These are phyloP conservation scores for Globisporangium sylvaticum DNA, from an alignment of 352 stramenopile species.

Conservation along the genomic window DNA sequence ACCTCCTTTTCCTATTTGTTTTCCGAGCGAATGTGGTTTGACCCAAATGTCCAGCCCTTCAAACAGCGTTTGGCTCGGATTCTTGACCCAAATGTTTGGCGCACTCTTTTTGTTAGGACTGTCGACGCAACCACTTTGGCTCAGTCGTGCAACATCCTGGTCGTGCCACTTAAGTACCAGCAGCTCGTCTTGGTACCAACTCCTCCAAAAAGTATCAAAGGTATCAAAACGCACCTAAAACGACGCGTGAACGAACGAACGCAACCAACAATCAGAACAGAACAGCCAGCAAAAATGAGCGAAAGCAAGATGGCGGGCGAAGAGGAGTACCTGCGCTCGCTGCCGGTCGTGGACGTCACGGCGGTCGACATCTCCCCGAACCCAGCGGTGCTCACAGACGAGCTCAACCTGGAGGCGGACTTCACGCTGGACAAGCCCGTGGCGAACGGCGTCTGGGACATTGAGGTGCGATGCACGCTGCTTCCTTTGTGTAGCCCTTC, in stretches of 20 bases:
- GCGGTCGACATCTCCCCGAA: constrained; percentile 84
- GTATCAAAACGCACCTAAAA: background rate
- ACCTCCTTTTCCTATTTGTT: no score
- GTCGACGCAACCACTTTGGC: no score
- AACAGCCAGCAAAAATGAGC: constrained; percentile 44
- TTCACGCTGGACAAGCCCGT: constrained; percentile 70
- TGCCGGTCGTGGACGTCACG: constrained; percentile 58
- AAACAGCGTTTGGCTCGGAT: no score
- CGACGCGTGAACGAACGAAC: background rate
- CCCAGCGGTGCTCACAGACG: constrained; percentile 62
- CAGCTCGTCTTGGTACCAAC: no score
- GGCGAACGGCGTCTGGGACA: constrained; percentile 63
- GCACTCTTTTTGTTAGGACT: no score
- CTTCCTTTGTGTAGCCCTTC: background rate
- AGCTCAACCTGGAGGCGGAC: constrained; percentile 80
- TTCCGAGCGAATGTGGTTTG: no score
- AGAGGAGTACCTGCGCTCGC: constrained; percentile 44
- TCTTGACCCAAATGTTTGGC: no score
- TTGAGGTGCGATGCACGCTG: constrained; percentile 46
- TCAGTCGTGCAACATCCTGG: background rate
- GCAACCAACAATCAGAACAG: background rate
- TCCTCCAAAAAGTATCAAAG: no score
- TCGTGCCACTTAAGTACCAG: background rate
- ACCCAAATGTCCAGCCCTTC: no score
- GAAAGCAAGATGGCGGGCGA: constrained; percentile 51